These are phyloP conservation scores for Magnaporthiopsis rhizophila DNA, from an alignment of 2,329 filamentous ascomycete genomes.

Conservation along the genomic window DNA sequence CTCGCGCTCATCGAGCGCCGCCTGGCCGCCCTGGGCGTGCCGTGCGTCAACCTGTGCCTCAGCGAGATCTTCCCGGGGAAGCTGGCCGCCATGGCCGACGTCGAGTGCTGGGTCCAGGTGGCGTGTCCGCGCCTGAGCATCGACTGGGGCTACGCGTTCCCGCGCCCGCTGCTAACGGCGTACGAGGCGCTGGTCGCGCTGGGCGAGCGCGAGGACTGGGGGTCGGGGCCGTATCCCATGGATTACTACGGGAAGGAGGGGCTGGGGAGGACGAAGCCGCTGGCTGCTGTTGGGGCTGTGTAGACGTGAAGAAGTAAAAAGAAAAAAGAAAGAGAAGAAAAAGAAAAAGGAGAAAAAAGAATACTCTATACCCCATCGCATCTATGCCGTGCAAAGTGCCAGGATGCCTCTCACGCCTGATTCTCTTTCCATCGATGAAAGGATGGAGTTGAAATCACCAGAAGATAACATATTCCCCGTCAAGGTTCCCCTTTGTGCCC, in stretches of 20 bases:
- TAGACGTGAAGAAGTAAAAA: not conserved
- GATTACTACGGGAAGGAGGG: slow-evolving; percentile 95
- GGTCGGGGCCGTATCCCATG: slow-evolving; percentile 80
- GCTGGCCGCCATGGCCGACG: slow-evolving; percentile 83
- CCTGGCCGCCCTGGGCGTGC: slow-evolving; percentile 62
- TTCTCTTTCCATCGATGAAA: too few relatives aligned
- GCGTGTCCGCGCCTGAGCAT: slow-evolving; percentile 95
- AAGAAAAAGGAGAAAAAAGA: not conserved
- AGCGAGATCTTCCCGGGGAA: slow-evolving; percentile 97
- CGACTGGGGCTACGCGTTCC: slow-evolving; percentile 97
- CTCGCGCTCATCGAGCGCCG: slow-evolving; percentile 77
- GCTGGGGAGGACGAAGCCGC: slow-evolving; percentile 65
- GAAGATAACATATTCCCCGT: too few relatives aligned
- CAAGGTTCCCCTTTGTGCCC: too few relatives aligned
- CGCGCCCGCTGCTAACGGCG: slow-evolving; percentile 78
- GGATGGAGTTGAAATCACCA: too few relatives aligned
- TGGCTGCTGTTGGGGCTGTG: slow-evolving; percentile 15
- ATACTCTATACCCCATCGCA: not conserved
- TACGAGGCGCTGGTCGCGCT: slow-evolving; percentile 94
- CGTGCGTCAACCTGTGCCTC: slow-evolving; percentile 69
- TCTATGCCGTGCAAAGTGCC: not conserved
- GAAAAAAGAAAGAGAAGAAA: not conserved
- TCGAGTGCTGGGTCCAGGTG: slow-evolving; percentile 98
- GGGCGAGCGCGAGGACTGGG: slow-evolving; percentile 71
- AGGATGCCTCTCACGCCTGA: not conserved